Evolutionary conservation across 2,329 filamentous ascomycete genomes (phyloP).

Genomic region (Pestalotiopsis fici): DNA sequence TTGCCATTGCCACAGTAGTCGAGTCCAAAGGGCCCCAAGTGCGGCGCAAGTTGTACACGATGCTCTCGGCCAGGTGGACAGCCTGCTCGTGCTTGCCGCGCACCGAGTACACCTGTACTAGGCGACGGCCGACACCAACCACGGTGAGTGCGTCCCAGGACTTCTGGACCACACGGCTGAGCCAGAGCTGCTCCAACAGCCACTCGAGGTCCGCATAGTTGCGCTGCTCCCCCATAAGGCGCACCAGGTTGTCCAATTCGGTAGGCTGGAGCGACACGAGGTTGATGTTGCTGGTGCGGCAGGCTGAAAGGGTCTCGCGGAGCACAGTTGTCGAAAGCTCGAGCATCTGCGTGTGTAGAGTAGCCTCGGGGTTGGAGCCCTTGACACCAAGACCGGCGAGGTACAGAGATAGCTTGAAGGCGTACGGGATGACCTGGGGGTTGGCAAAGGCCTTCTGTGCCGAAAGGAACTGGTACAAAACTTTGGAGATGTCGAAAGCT

Average conservation of each 20-base stretch:
- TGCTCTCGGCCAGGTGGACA: not conserved
- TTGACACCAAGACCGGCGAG: not conserved
- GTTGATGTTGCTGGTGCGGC: not conserved
- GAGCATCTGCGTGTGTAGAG: not conserved
- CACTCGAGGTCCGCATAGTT: not conserved
- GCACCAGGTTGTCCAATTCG: not conserved
- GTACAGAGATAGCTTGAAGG: not conserved
- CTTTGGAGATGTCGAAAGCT: not conserved
- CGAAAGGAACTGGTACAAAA: not conserved
- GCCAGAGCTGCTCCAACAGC: not conserved
- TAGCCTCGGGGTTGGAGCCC: not conserved
- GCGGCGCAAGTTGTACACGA: not conserved
- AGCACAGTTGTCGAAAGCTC: not conserved
- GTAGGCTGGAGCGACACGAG: not conserved
- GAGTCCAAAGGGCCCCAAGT: not conserved
- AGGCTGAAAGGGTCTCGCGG: not conserved
- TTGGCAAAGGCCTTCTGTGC: not conserved
- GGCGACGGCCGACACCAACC: not conserved
- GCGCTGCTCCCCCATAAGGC: not conserved
- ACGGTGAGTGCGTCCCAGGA: not conserved
- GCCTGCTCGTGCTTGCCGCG: not conserved
- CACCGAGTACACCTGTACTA: not conserved
- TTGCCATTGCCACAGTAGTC: not conserved
- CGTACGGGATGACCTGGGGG: not conserved
- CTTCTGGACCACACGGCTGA: not conserved